A percentile compares a stretch with the other conserved stretches of the same genome.
Conservation (phyloP, 1,284 basidiomycete species). For the Mycosarcoma mackinlayi region DNA sequence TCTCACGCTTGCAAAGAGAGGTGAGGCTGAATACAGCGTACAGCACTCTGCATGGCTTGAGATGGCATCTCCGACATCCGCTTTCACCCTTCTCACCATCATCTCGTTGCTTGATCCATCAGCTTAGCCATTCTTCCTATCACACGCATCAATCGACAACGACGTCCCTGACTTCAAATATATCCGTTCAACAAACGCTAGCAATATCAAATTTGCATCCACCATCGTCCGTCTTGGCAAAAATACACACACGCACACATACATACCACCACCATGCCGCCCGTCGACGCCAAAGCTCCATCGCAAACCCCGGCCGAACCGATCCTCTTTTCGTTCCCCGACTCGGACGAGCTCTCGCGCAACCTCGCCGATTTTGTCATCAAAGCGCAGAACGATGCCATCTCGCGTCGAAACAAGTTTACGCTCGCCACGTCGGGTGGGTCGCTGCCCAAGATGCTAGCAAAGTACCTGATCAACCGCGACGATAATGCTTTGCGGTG, state of each 20-base stretch:
- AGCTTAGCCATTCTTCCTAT: too few species aligned
- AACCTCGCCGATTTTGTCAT: conserved; percentile 85
- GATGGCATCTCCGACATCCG: conserved; percentile 6
- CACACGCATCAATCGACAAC: too few species aligned
- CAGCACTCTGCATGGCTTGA: too few species aligned
- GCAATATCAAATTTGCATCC: neutral
- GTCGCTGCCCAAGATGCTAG: conserved; percentile 85
- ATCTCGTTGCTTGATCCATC: neutral
- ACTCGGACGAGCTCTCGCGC: conserved; percentile 70
- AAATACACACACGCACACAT: too few species aligned
- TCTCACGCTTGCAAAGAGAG: too few species aligned
- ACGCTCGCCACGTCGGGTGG: conserved; percentile 93
- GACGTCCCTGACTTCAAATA: too few species aligned
- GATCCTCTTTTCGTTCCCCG: conserved; percentile 78
- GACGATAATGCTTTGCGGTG: conserved; percentile 79
- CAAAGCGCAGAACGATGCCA: conserved; percentile 87
- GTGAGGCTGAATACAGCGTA: too few species aligned
- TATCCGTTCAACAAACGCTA: too few species aligned
- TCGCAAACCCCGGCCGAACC: conserved; percentile 70
- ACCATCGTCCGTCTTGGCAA: too few species aligned
- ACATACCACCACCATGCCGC: conserved; percentile 58
- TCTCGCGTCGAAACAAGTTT: conserved; percentile 88
- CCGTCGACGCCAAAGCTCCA: conserved; percentile 52
- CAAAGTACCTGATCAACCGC: conserved; percentile 77
- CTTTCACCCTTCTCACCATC: neutral